phyloP scores from a whole-genome alignment of 2,329 filamentous ascomycete genomes.

The Colletotrichum neosansevieriae region DNA sequence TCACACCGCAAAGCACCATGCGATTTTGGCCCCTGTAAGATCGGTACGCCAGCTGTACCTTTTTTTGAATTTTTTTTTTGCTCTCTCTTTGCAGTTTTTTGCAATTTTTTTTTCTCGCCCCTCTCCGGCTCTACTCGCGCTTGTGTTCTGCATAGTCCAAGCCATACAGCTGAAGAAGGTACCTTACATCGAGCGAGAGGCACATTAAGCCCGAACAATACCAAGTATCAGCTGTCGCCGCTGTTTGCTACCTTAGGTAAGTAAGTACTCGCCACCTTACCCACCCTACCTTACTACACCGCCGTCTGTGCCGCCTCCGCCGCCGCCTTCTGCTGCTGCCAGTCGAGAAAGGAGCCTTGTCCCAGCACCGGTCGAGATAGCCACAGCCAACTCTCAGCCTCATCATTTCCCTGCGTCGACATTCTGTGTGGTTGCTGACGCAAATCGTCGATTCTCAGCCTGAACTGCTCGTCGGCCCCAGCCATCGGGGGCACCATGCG shows the following conservation, averaged over 20 bases:
- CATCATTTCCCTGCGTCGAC: conserved; percentile 5
- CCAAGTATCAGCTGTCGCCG: too few relatives aligned
- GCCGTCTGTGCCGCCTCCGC: neutral
- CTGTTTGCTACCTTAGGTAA: too few relatives aligned
- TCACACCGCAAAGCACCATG: conserved; percentile 5
- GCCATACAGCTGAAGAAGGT: too few relatives aligned
- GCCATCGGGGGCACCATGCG: conserved; percentile 28
- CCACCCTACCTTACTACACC: neutral
- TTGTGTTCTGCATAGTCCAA: too few relatives aligned
- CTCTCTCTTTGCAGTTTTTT: neutral
- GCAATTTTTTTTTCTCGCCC: neutral
- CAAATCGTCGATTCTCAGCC: conserved; percentile 4
- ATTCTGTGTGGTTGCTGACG: conserved; percentile 6
- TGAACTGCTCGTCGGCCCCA: conserved; percentile 5
- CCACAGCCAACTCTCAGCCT: conserved; percentile 20
- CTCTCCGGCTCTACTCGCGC: too few relatives aligned
- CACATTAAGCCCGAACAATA: too few relatives aligned
- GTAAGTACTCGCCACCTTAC: neutral
- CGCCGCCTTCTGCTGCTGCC: neutral
- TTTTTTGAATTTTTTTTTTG: neutral
- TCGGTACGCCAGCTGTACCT: neutral
- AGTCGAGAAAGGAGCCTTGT: conserved; percentile 19
- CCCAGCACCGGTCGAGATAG: conserved; percentile 15
- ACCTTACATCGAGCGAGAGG: too few relatives aligned
- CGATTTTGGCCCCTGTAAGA: neutral